Base-by-base conservation (phyloP, 495 filamentous ascomycete species). In the Penicillium steckii region DNA sequence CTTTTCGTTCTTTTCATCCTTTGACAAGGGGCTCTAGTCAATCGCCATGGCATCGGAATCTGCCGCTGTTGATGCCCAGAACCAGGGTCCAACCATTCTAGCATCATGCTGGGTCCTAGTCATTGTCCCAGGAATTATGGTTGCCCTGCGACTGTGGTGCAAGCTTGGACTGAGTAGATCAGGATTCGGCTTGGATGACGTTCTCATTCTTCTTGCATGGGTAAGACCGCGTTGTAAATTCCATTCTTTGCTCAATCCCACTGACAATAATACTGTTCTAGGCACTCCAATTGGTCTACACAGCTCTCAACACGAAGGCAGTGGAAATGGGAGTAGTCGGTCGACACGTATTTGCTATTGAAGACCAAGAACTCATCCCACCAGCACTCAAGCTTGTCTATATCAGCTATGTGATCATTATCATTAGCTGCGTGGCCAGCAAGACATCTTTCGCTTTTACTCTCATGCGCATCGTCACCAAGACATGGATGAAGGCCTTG, bases 401-500 rank as follows among this genome's bases (percentile, higher is more conserved):
- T 32, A 57, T 57, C 45, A 43, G 48, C 15, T 48, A 44, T 21
- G 50, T 53, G 43, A 47, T 53, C 26, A 33, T 53, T 8, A 58
- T 62, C 26, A 47, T 62, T 19, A 52, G 51, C 8, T 62, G 59
- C 18, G 55, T 57, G 13, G 23, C 56, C 8, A 57, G 59, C 30
- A 62, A 62, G 52, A 62, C 59, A 0, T 62, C 59, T 4, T 62
- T 62, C 22, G 59, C 59, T 27, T 44, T 62, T 32, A 62, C 59
- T 2, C 55, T 62, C 8, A 9, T 62, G 23, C 59, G 59, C 3
- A 62, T 62, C 25, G 52, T 62, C n/a, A 49, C 56, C 4, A 19
- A 27, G 4, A 47, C 52, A 1, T 62, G 60, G 60, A 55, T 56
- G 52, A 53, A 42, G n/a, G 25, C 43, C 9, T 15, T 59, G n/a